Evolutionary conservation across 1,284 basidiomycete species (phyloP).

Genomic region (Moesziomyces parantarcticus): DNA sequence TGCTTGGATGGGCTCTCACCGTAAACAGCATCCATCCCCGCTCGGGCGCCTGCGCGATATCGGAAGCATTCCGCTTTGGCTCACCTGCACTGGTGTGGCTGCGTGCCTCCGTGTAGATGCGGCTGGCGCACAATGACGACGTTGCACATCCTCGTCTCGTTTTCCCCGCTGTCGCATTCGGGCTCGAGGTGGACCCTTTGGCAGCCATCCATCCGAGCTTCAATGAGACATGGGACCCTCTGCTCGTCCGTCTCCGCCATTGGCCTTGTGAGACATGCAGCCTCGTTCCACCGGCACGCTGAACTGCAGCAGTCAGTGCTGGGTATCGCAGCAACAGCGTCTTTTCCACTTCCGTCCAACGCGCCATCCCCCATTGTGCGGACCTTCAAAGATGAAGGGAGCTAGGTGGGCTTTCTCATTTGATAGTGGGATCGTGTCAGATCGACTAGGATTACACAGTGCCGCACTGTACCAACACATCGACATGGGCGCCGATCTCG

Average conservation of each 20-base stretch:
- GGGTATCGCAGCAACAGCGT: no score
- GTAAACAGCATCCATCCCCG: not conserved
- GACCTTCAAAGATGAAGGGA: no score
- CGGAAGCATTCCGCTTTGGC: not conserved
- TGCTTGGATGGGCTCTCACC: no score
- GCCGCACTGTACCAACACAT: not conserved
- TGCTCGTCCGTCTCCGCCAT: no score
- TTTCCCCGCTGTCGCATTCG: no score
- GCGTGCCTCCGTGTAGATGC: not conserved
- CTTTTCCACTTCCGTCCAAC: no score
- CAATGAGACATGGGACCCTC: not conserved
- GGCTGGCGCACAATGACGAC: not conserved
- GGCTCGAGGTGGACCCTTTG: not conserved
- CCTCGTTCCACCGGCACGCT: not conserved
- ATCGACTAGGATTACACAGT: not conserved
- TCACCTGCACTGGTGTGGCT: not conserved
- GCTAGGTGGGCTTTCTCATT: no score
- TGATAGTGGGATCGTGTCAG: not conserved
- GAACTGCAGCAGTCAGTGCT: no score
- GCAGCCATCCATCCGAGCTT: no score
- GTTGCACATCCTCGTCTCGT: not conserved
- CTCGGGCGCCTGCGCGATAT: not conserved
- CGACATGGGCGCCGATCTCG: no score
- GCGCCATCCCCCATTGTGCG: no score
- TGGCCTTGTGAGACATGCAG: not conserved